Base-by-base conservation (phyloP, 768 basidiomycete species). In the Floccularia luteovirens region DNA sequence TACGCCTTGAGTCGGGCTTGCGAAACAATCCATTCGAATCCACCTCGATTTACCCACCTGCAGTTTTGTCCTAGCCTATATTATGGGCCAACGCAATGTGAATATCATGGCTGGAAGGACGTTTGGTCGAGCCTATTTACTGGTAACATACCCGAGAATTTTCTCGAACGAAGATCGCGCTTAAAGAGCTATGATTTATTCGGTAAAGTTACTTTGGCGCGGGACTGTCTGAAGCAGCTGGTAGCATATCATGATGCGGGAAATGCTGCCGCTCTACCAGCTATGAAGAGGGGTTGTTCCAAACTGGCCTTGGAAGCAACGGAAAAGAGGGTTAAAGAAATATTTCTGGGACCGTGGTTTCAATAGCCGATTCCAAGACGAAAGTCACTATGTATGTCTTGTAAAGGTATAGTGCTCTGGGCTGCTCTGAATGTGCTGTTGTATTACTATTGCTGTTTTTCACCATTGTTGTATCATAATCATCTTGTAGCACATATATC, bases 1-100 rank as follows among this genome's bases (percentile, higher is more conserved):
- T 72, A 77, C 49, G 62, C 65, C 24, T 63, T 77, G 19, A 60
- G 61, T 4, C 61, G 64, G 41, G 53, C 68, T 22, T 68, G 68
- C 59, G 67, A 72, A 34, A 56, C 60, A 13, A 60, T 76, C 5
- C 63, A 68, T 3, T 51, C 45, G 31, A 61, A 57, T 22, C 60
- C 73, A 10, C 75, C 74, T 13, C 41, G 49, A 24, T 50, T 75
- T 21, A 53, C 57, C 32, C 75, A 75, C 47, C 59, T 56, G 35
- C 54, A 58, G 16, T 57, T 66, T 19, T 75, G 74, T 48, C 51
- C 60, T 24, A 56, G 56, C 13, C 59, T 62, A 46, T 61, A 60
- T 19, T 56, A 61, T 25, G 27, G 27, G 27, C 8, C 14, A 8
- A 28, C 27, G 14, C 14, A 8, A 8, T 8, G 27, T 76, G 75